A percentile compares a stretch with the other conserved stretches of the same genome.
phyloP scores from a whole-genome alignment of 2,329 filamentous ascomycete genomes.

The Alternaria conjuncta region DNA sequence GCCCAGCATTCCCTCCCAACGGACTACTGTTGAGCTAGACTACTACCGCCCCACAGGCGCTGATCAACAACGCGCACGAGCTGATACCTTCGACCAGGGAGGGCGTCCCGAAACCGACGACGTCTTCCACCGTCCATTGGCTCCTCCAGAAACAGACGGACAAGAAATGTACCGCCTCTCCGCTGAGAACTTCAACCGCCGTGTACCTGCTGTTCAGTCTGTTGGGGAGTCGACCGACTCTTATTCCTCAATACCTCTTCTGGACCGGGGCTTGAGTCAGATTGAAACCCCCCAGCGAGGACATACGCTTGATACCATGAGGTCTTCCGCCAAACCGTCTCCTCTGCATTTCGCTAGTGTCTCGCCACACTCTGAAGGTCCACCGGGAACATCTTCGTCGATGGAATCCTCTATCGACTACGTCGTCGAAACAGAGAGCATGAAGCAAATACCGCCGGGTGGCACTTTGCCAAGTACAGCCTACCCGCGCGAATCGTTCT shows the following conservation, averaged over 20 bases:
- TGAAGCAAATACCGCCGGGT: constrained; percentile 55
- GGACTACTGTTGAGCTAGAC: constrained; percentile 26
- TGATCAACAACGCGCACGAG: constrained; percentile 22
- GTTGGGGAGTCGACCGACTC: constrained; percentile 71
- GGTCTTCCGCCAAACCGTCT: constrained; percentile 51
- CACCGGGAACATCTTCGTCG: constrained; percentile 35
- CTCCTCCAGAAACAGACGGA: constrained; percentile 29
- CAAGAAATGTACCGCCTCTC: constrained; percentile 43
- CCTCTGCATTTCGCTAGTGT: constrained; percentile 35
- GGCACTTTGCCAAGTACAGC: constrained; percentile 49
- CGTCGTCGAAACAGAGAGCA: constrained; percentile 59
- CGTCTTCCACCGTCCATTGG: constrained; percentile 32
- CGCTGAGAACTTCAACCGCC: constrained; percentile 37
- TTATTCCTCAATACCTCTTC: constrained; percentile 76
- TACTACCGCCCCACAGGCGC: constrained; percentile 30
- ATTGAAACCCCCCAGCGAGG: constrained; percentile 23
- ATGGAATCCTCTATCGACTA: constrained; percentile 59
- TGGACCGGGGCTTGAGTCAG: constrained; percentile 67
- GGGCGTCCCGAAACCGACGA: constrained; percentile 31
- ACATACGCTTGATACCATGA: constrained; percentile 55
- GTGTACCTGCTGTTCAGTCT: constrained; percentile 41
- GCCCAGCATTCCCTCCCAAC: constrained; percentile 31
- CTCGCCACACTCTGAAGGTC: constrained; percentile 19
- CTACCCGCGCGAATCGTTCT: constrained; percentile 52
- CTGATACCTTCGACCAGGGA: constrained; percentile 25